A percentile compares a stretch with the other conserved stretches of the same genome.
phyloP scores from a whole-genome alignment of 164 flowering plant genomes.

The Dillenia turbinata region DNA sequence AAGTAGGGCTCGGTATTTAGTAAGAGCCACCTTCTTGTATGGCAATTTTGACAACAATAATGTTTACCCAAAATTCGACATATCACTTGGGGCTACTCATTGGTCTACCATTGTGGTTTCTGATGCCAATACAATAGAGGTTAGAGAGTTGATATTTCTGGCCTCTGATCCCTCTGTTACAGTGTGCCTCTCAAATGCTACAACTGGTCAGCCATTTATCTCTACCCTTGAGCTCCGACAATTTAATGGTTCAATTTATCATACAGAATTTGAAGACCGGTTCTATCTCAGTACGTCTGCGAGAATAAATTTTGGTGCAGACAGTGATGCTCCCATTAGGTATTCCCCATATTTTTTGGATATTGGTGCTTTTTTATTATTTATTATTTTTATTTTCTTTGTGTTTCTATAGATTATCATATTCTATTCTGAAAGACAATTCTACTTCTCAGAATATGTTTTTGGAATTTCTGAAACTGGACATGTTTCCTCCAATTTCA shows the following conservation, averaged over 20 bases:
- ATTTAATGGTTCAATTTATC: conserved; percentile 85
- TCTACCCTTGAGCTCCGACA: conserved; percentile 97
- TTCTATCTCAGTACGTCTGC: conserved; percentile 85
- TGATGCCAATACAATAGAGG: conserved; percentile 70
- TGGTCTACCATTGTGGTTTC: conserved; percentile 95
- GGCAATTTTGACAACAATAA: conserved; percentile 90
- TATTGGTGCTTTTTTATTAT: neutral
- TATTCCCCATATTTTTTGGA: conserved; percentile 15
- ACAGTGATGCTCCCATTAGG: conserved; percentile 80
- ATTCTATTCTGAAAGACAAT: no score
- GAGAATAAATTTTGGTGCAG: conserved; percentile 94
- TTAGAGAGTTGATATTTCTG: conserved; percentile 71
- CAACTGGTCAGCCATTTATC: conserved; percentile 92
- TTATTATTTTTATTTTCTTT: neutral
- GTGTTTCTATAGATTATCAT: neutral
- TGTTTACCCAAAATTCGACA: conserved; percentile 91
- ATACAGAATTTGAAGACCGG: conserved; percentile 60
- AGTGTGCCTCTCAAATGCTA: conserved; percentile 92
- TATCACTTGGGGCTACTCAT: conserved; percentile 83
- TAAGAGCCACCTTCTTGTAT: conserved; percentile 89
- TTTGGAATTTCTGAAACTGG: no score
- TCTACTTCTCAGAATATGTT: no score
- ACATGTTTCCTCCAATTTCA: no score
- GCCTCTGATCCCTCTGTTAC: conserved; percentile 66
- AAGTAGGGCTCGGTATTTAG: conserved; percentile 74